phyloP scores from a whole-genome alignment of 306 rosid genomes.

The Trichosanthes truncata region DNA sequence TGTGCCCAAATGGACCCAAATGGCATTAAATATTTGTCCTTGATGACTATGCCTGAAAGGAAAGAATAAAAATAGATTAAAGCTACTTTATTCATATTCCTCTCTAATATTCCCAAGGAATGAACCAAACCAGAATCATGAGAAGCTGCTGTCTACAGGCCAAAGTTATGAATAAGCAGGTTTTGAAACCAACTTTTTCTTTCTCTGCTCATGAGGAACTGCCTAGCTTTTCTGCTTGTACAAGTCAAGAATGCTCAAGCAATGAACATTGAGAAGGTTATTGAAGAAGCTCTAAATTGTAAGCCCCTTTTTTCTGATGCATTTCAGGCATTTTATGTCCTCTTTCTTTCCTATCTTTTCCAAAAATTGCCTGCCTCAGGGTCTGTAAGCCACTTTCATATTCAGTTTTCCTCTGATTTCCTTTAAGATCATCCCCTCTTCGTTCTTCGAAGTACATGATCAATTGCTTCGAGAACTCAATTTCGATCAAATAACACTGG shows the following conservation, averaged over 20 bases:
- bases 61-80: slow-evolving; percentile 31
- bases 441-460: background rate
- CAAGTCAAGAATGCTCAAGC: slow-evolving; percentile 13
- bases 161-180: slow-evolving; percentile 2
- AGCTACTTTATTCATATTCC: slow-evolving; percentile 11
- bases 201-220: slow-evolving; percentile 6
- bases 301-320: background rate
- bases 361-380: background rate
- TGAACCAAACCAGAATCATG: slow-evolving; percentile 6
- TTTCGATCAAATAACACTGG: background rate
- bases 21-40: slow-evolving; percentile 9
- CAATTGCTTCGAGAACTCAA: background rate
- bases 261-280: slow-evolving; percentile 2
- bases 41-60: slow-evolving; percentile 28
- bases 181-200: background rate
- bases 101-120: background rate
- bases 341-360: background rate
- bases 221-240: slow-evolving; percentile 8
- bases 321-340: background rate
- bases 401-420: background rate
- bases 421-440: background rate
- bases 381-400: background rate
- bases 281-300: background rate
- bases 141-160: slow-evolving; percentile 7
- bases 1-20: slow-evolving; percentile 11